Conservation (phyloP, 331 rosid genomes). For the Acacia pycnantha region DNA sequence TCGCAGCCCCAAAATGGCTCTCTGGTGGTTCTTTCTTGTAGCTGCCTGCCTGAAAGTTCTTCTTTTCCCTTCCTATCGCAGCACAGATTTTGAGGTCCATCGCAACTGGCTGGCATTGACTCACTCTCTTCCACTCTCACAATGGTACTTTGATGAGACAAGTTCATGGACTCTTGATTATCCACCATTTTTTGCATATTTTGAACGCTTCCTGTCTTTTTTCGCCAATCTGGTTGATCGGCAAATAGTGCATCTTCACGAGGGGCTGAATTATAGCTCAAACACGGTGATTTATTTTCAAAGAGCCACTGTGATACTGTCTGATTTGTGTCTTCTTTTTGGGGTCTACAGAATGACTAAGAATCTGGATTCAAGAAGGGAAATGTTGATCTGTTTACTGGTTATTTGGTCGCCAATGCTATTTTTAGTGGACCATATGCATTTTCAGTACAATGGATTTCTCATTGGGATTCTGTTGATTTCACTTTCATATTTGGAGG, state of each 20-base stretch:
- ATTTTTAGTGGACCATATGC: conserved; percentile 81
- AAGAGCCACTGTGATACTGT: conserved; percentile 57
- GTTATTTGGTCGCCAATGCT: conserved; percentile 89
- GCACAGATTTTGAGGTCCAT: conserved; percentile 92
- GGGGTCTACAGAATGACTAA: conserved; percentile 60
- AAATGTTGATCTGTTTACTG: conserved; percentile 60
- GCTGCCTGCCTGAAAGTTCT: conserved; percentile 71
- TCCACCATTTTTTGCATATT: conserved; percentile 82
- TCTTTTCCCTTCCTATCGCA: conserved; percentile 71
- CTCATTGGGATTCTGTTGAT: conserved; percentile 81
- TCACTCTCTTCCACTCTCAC: conserved; percentile 82
- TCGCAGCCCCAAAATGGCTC: conserved; percentile 17
- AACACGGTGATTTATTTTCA: conserved; percentile 61
- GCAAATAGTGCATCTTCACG: conserved; percentile 61
- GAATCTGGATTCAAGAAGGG: conserved; percentile 50
- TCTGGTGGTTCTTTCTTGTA: conserved; percentile 64
- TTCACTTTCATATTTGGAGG: conserved; percentile 81
- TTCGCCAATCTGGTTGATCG: conserved; percentile 67
- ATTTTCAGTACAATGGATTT: conserved; percentile 93
- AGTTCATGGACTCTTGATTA: conserved; percentile 96
- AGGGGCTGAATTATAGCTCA: conserved; percentile 63
- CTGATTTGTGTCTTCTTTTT: conserved; percentile 69
- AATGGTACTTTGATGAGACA: conserved; percentile 79
- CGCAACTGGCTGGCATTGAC: conserved; percentile 86
- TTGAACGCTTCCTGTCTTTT: conserved; percentile 61